Percentiles rank a stretch among this genome's conserved stretches.
phyloP scores from a whole-genome alignment of 2,329 filamentous ascomycete species.

The Trichoderma koningii region DNA sequence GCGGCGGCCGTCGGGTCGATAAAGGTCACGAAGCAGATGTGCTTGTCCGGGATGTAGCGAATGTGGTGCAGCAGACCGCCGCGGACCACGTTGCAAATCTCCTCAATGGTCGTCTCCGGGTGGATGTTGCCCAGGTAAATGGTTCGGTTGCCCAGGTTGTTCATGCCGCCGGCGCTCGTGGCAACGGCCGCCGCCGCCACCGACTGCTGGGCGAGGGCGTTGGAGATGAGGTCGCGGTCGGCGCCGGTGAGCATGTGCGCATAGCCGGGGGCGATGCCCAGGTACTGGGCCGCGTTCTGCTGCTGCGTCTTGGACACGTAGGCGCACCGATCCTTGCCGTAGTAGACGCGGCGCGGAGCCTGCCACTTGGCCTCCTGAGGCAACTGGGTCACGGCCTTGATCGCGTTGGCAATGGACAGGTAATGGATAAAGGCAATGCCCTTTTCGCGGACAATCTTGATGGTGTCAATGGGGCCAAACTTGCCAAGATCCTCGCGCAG shows the following conservation, averaged over 20 bases:
- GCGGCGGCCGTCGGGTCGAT: conserved; percentile 97
- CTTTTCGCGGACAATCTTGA: conserved; percentile 98
- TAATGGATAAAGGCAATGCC: conserved; percentile 98
- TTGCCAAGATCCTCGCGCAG: conserved; percentile 93
- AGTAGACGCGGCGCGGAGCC: conserved; percentile 91
- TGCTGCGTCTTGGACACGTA: conserved; percentile 99
- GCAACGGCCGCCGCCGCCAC: conserved; percentile 95
- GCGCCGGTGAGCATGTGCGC: conserved; percentile 95
- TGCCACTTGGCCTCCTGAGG: conserved; percentile 98
- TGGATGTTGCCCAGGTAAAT: conserved; percentile 99
- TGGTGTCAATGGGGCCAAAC: conserved; percentile 93
- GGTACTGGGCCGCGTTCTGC: conserved; percentile 96
- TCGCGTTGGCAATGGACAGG: conserved; percentile 93
- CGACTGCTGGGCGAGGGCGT: conserved; percentile 93
- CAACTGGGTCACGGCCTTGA: conserved; percentile 95
- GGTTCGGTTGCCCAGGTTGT: conserved; percentile 95
- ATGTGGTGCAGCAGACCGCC: conserved; percentile 96
- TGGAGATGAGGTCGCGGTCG: conserved; percentile 95
- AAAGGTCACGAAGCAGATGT: conserved; percentile 99
- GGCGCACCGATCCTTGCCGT: conserved; percentile 96
- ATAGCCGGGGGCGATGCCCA: conserved; percentile 95
- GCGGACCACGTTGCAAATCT: conserved; percentile 98
- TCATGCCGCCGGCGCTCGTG: conserved; percentile 93
- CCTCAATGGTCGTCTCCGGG: conserved; percentile 97
- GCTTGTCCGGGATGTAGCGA: conserved; percentile 98